Conservation (phyloP, 176 grass and related monocot genomes). For the Cocos nucifera region DNA sequence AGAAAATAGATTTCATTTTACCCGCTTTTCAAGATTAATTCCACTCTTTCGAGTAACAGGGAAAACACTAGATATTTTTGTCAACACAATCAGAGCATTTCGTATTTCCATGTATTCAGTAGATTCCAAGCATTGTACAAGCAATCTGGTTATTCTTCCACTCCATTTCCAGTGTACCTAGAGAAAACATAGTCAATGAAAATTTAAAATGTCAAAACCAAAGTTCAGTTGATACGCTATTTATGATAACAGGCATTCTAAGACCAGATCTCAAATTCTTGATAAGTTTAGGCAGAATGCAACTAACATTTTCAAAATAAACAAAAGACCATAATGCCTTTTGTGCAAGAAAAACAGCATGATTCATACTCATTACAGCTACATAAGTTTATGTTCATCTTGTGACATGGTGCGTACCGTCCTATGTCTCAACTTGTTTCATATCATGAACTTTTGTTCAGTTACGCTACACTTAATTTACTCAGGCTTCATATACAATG, state of each 20-base stretch:
- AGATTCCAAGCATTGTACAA: slow-evolving; percentile 94
- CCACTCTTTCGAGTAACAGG: slow-evolving; percentile 85
- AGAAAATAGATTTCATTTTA: slow-evolving; percentile 4
- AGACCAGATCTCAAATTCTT: background rate
- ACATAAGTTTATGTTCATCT: too few species aligned
- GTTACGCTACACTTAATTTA: too few species aligned
- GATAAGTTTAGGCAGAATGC: too few species aligned
- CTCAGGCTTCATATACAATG: too few species aligned
- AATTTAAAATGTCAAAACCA: too few species aligned
- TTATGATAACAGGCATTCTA: background rate
- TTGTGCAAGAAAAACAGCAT: too few species aligned
- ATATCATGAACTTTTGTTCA: too few species aligned
- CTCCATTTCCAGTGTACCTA: slow-evolving; percentile 96
- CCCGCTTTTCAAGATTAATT: slow-evolving; percentile 82
- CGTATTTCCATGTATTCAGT: slow-evolving; percentile 99
- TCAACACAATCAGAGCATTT: slow-evolving; percentile 88
- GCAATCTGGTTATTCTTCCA: slow-evolving; percentile 73
- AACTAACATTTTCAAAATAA: too few species aligned
- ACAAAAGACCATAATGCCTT: too few species aligned
- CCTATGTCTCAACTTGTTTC: too few species aligned
- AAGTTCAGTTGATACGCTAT: slow-evolving; percentile 4
- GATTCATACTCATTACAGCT: too few species aligned
- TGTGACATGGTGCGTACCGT: too few species aligned
- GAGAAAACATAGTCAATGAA: slow-evolving; percentile 3
- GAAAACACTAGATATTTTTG: slow-evolving; percentile 89